Evolutionary conservation across 352 stramenopile genomes (phyloP), one percentile per base, ranked within the genome.

Genomic region (Pythium phragmiticola): DNA sequence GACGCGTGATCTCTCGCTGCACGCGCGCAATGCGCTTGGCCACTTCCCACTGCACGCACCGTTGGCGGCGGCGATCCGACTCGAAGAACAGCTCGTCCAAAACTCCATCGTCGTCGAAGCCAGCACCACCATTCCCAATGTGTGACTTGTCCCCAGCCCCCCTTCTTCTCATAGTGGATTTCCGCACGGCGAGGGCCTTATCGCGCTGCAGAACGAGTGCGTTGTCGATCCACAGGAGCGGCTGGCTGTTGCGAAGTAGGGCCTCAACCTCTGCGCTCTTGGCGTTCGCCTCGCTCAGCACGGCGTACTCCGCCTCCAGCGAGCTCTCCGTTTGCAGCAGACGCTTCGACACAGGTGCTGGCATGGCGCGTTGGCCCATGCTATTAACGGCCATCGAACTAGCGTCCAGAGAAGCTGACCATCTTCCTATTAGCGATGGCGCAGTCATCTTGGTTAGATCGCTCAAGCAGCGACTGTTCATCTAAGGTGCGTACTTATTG

Each of bases 21-120:
- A 92, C 77, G 5, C 83, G 79, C 2, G 83, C 83, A 46, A 90
- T 90, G 7, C 83, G 75, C 59, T 78, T 77, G 45, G 83, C 66
- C 28, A 92, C 79, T 68, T 92, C 83, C 83, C 80, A 92, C 53
- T 89, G 78, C 53, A 92, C 43, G 17, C 76, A 72, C 0, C 74
- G 61, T 36, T 72, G 77, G 57, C 75, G 73, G 4, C 73, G 63
- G 57, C 69, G 71, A 63, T 70, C 75, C 37, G 72, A 68, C 21
- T 77, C 73, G 23, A 69, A 21, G 57, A 67, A 55, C 13, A 70
- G 36, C 19, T 57, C 58, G 53, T 72, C 58, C 61, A 69, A 28
- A 0, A 21, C 19, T 14, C 47, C 34, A 2, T 60, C 60, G 49
- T 53, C 48, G 23, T 36, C 7, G 16, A 13, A 43, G 19, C 30